Conservation (phyloP, 1,284 basidiomycete genomes). For the Apiotrichum montevideense region DNA sequence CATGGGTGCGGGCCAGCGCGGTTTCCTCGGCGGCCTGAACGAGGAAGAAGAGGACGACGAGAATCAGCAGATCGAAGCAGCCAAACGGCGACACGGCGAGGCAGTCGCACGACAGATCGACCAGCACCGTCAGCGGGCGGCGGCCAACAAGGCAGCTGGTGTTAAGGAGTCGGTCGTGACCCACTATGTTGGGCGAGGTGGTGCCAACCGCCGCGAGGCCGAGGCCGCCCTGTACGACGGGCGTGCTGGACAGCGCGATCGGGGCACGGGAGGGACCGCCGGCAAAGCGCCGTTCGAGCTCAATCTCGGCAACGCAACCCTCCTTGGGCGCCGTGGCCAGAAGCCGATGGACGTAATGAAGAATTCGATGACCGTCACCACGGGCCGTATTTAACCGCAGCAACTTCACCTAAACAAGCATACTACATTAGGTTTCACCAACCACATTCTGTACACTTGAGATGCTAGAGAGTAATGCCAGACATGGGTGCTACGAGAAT, state of each 20-base stretch:
- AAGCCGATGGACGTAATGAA: conserved; percentile 4
- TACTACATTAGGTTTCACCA: no score
- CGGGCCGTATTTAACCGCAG: no score
- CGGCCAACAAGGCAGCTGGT: conserved; percentile 47
- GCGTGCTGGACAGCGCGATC: conserved; percentile 68
- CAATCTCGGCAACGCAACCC: conserved; percentile 72
- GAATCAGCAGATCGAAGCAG: conserved; percentile 50
- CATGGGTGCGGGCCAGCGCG: conserved; percentile 70
- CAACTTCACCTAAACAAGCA: no score
- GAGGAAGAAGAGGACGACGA: conserved; percentile 80
- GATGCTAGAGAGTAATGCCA: no score
- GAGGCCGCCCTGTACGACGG: conserved; percentile 57
- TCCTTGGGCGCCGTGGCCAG: conserved; percentile 58
- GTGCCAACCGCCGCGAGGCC: conserved; percentile 49
- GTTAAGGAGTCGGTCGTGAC: conserved; percentile 45
- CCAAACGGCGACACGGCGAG: conserved; percentile 52
- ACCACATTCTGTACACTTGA: no score
- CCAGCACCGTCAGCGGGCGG: conserved; percentile 40
- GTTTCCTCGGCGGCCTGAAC: conserved; percentile 79
- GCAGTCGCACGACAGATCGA: conserved; percentile 47
- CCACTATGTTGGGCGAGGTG: conserved; percentile 47
- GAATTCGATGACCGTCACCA: neutral
- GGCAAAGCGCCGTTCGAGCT: conserved; percentile 59
- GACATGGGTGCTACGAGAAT: no score
- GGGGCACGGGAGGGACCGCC: conserved; percentile 43